Evolutionary conservation across 2,329 filamentous ascomycete species (phyloP).

Genomic region (Cladorrhinum sp.): DNA sequence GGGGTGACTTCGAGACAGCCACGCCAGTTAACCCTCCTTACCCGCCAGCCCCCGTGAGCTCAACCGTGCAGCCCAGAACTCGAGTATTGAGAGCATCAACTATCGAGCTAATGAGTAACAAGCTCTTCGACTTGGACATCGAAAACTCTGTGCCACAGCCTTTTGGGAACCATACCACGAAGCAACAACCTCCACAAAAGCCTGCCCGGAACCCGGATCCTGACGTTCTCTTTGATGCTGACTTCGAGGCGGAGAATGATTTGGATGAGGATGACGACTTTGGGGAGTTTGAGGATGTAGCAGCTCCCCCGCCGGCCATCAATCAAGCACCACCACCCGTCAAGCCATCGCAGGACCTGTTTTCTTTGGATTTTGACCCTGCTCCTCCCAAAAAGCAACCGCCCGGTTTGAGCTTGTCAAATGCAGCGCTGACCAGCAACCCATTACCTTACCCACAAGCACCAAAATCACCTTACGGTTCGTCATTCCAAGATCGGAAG

Average conservation of each 20-base stretch:
- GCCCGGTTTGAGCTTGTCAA: constrained; percentile 32
- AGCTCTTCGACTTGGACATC: constrained; percentile 41
- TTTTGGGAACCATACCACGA: constrained; percentile 18
- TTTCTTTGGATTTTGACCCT: constrained; percentile 12
- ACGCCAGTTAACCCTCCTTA: constrained; percentile 29
- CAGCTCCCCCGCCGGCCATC: constrained; percentile 3
- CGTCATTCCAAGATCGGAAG: constrained; percentile 51
- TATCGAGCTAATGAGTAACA: constrained; percentile 53
- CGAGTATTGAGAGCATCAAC: constrained; percentile 48
- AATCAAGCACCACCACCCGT: constrained; percentile 6
- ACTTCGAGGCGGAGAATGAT: constrained; percentile 45
- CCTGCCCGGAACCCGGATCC: constrained; percentile 37
- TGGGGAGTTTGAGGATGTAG: constrained; percentile 32
- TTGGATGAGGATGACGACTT: constrained; percentile 45
- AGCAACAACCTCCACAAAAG: constrained; percentile 20
- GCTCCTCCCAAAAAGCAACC: constrained; percentile 26
- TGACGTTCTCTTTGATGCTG: constrained; percentile 66
- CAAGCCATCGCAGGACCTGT: constrained; percentile 20
- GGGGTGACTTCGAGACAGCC: constrained; percentile 66
- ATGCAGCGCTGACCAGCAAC: constrained; percentile 32
- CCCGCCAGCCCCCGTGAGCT: constrained; percentile 19
- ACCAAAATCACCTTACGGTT: constrained; percentile 44
- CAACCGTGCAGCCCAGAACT: constrained; percentile 22
- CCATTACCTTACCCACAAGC: constrained; percentile 43
- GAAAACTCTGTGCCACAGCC: constrained; percentile 22